Conservation (phyloP, 305 asterid species). For the Plantago coronopus region DNA sequence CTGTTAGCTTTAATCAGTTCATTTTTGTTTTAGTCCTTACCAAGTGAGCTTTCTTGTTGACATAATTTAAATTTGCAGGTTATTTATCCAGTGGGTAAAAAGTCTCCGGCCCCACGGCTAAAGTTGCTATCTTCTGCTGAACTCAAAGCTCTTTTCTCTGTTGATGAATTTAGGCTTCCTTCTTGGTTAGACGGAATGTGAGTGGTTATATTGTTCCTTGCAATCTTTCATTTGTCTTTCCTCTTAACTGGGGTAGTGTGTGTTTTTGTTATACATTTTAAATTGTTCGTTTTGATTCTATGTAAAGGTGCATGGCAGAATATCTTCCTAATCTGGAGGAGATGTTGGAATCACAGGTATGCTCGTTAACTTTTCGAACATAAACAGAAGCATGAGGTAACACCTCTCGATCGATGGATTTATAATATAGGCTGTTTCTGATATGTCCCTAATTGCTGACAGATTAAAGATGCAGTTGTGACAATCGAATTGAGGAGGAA, state of each 20-base stretch:
- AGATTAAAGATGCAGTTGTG: conserved; percentile 78
- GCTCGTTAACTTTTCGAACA: conserved; percentile 5
- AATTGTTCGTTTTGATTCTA: conserved; percentile 17
- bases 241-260: conserved; percentile 2
- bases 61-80: conserved; percentile 42
- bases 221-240: conserved; percentile 2
- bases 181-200: conserved; percentile 93
- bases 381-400: neutral
- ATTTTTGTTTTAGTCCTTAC: conserved; percentile 6
- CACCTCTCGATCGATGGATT: neutral
- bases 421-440: conserved; percentile 14
- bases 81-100: conserved; percentile 73
- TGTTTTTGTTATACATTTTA: conserved; percentile 14
- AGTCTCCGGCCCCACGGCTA: conserved; percentile 73
- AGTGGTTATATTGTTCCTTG: conserved; percentile 25
- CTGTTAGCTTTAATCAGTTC: neutral
- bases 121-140: conserved; percentile 79
- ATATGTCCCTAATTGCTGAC: conserved; percentile 21
- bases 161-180: conserved; percentile 90
- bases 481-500: conserved; percentile 69
- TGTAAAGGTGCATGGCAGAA: conserved; percentile 87
- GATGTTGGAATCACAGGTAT: conserved; percentile 71
- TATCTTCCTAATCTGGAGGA: conserved; percentile 81
- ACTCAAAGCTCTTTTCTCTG: conserved; percentile 65
- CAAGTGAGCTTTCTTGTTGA: conserved; percentile 9